Evolutionary conservation across 2,329 filamentous ascomycete genomes (phyloP).

Genomic region (Aspergillus glaucus): DNA sequence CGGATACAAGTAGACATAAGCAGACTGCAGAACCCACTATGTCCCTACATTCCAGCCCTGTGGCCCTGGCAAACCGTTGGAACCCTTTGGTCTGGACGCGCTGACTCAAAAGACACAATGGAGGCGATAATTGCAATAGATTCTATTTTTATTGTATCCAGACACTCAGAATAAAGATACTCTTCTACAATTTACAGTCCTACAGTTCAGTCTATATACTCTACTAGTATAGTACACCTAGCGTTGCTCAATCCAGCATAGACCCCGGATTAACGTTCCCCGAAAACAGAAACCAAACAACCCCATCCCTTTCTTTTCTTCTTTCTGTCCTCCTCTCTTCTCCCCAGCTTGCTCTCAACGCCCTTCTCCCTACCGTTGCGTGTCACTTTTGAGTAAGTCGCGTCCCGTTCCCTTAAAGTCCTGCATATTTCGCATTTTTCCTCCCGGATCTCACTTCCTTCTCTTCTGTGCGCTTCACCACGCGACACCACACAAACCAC

Average conservation of each 20-base stretch:
- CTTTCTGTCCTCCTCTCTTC: background rate
- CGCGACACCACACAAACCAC: background rate
- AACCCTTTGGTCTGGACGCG: too few relatives aligned
- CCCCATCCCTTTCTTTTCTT: background rate
- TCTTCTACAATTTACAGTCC: too few relatives aligned
- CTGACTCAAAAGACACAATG: too few relatives aligned
- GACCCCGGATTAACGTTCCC: constrained; percentile 1
- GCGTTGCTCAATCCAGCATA: background rate
- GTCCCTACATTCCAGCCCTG: too few relatives aligned
- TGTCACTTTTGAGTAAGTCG: background rate
- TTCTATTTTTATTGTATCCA: too few relatives aligned
- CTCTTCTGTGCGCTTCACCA: background rate
- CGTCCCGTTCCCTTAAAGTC: background rate
- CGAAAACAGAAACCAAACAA: background rate
- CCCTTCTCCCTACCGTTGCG: background rate
- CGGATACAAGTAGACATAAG: too few relatives aligned
- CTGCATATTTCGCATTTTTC: background rate
- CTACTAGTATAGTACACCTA: background rate
- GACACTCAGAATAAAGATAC: too few relatives aligned
- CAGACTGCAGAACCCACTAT: too few relatives aligned
- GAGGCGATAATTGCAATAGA: too few relatives aligned
- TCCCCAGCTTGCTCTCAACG: background rate
- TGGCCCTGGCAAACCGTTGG: too few relatives aligned
- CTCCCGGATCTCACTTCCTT: background rate
- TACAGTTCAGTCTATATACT: background rate